These are phyloP conservation scores for Aspergillus persii DNA, from an alignment of 2,329 filamentous ascomycete species.

Conservation along the genomic window DNA sequence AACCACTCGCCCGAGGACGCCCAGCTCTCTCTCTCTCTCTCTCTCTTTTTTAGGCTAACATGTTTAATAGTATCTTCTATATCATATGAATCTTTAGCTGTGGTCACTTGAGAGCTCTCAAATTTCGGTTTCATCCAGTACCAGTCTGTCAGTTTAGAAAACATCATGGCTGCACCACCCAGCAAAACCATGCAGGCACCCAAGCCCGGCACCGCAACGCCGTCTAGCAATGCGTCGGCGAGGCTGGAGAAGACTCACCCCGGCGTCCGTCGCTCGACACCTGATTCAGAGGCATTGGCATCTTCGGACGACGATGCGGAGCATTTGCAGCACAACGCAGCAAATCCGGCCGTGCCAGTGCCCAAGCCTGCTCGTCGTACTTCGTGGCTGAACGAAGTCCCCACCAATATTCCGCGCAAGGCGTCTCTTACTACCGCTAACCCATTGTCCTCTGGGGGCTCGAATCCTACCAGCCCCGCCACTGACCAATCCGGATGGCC, in stretches of 20 bases:
- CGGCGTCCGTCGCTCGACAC: constrained; percentile 74
- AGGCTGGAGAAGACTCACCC: constrained; percentile 71
- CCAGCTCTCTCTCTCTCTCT: too few relatives aligned
- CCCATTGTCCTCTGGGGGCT: constrained; percentile 74
- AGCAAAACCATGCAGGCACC: constrained; percentile 25
- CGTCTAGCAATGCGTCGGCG: constrained; percentile 61
- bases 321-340: constrained; percentile 55
- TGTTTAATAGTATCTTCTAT: not conserved
- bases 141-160: constrained; percentile 27
- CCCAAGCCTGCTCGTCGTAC: constrained; percentile 66
- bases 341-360: constrained; percentile 51
- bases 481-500: constrained; percentile 57
- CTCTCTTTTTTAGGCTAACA: not conserved
- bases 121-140: constrained; percentile 23
- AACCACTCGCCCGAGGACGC: not conserved
- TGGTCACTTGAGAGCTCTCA: not conserved
- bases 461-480: constrained; percentile 77
- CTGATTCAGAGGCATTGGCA: constrained; percentile 88
- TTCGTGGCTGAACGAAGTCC: constrained; percentile 86
- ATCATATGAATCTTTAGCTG: not conserved
- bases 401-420: constrained; percentile 66
- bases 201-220: constrained; percentile 42
- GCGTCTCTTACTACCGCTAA: constrained; percentile 69
- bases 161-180: constrained; percentile 42
- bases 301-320: constrained; percentile 93